phyloP scores from a whole-genome alignment of 768 basidiomycete species.

The Clathrus columnatus region DNA sequence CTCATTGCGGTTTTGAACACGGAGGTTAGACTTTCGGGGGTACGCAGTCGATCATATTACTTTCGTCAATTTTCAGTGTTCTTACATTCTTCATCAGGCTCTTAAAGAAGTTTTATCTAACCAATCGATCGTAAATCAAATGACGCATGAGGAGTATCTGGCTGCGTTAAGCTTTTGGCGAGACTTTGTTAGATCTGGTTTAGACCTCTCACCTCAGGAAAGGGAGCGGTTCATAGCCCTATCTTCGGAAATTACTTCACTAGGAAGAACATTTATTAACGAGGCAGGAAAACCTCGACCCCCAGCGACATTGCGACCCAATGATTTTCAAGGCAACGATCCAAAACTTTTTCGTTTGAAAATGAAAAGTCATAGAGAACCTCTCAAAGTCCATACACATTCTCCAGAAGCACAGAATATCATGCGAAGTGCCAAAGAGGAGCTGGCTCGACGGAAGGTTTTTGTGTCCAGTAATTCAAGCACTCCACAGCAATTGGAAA shows the following conservation, averaged over 20 bases:
- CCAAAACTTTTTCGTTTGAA: not conserved
- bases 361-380: conserved; percentile 3
- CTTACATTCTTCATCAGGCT: conserved; percentile 36
- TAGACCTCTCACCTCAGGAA: conserved; percentile 71
- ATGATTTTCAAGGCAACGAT: conserved; percentile 48
- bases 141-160: conserved; percentile 67
- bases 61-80: conserved; percentile 12
- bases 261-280: conserved; percentile 79
- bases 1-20: conserved; percentile 98
- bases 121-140: conserved; percentile 51
- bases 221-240: conserved; percentile 79
- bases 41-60: conserved; percentile 31
- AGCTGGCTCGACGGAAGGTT: conserved; percentile 71
- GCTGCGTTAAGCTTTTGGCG: conserved; percentile 92
- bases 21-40: conserved; percentile 82
- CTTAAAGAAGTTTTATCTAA: conserved; percentile 64
- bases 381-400: conserved; percentile 69
- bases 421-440: conserved; percentile 77
- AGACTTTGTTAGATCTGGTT: conserved; percentile 97
- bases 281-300: conserved; percentile 55
- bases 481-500: conserved; percentile 61
- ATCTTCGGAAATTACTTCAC: conserved; percentile 79
- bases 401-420: conserved; percentile 92
- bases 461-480: conserved; percentile 79
- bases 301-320: conserved; percentile 58